Evolutionary conservation across 2,329 filamentous ascomycete genomes (phyloP).

Genomic region (Aureobasidium sp.): DNA sequence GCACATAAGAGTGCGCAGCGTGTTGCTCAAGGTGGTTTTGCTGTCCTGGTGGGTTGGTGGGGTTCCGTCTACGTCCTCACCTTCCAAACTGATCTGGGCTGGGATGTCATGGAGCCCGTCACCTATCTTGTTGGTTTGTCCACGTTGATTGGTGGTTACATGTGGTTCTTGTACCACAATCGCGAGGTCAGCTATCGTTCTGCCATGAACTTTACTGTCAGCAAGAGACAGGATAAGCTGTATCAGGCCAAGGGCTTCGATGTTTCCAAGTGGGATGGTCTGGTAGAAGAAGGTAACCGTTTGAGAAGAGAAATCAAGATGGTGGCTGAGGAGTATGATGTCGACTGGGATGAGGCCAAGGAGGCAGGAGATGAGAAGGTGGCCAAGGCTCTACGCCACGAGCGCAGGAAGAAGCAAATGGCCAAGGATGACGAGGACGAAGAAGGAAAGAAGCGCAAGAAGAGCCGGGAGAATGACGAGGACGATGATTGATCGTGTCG

Average conservation of each 20-base stretch:
- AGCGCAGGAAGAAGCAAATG: slow-evolving; percentile 33
- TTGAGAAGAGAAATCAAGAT: slow-evolving; percentile 70
- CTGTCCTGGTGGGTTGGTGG: slow-evolving; percentile 68
- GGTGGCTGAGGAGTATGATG: slow-evolving; percentile 79
- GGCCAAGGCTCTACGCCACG: slow-evolving; percentile 43
- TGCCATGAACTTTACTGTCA: slow-evolving; percentile 81
- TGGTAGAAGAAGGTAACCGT: slow-evolving; percentile 72
- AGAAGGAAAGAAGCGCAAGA: slow-evolving; percentile 20
- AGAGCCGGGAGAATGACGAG: background rate
- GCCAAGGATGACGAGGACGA: slow-evolving; percentile 27
- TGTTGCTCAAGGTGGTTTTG: slow-evolving; percentile 73
- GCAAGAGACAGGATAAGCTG: slow-evolving; percentile 63
- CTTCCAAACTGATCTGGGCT: slow-evolving; percentile 66
- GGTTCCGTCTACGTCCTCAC: slow-evolving; percentile 63
- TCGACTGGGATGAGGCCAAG: slow-evolving; percentile 75
- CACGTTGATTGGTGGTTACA: slow-evolving; percentile 79
- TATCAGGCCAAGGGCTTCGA: slow-evolving; percentile 73
- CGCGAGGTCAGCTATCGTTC: slow-evolving; percentile 79
- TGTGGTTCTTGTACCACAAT: slow-evolving; percentile 92
- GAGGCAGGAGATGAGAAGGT: slow-evolving; percentile 45
- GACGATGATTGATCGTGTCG: background rate
- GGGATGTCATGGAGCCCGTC: slow-evolving; percentile 85
- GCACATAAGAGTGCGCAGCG: slow-evolving; percentile 71
- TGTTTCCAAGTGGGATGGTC: slow-evolving; percentile 62
- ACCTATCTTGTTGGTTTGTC: slow-evolving; percentile 83